Percentiles rank a stretch among this genome's conserved stretches.
phyloP scores from a whole-genome alignment of 306 rosid species.

The Begonia fuchsioides region DNA sequence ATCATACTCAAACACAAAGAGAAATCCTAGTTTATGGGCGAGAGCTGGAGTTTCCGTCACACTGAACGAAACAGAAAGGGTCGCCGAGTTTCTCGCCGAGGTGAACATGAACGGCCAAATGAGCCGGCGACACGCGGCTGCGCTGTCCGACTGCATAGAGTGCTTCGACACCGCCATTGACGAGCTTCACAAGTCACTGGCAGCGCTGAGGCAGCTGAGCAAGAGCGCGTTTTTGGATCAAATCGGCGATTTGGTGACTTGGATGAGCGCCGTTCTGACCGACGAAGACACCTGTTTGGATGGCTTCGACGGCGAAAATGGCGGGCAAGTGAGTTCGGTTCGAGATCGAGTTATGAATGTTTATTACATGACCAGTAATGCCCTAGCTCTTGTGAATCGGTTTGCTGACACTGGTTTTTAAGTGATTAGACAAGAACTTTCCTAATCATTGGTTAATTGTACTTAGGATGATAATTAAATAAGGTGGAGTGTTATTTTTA shows the following conservation, averaged over 20 bases:
- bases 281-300: slow-evolving; percentile 43
- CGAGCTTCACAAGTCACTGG: slow-evolving; percentile 44
- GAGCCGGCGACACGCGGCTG: slow-evolving; percentile 21
- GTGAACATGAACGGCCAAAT: slow-evolving; percentile 9
- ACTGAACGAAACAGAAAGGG: slow-evolving; percentile 25
- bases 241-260: slow-evolving; percentile 43
- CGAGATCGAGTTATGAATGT: slow-evolving; percentile 21
- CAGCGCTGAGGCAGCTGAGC: slow-evolving; percentile 38
- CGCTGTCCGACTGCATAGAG: slow-evolving; percentile 50
- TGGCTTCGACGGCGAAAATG: slow-evolving; percentile 29
- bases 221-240: slow-evolving; percentile 31
- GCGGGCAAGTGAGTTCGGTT: slow-evolving; percentile 15
- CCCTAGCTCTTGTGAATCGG: slow-evolving; percentile 50
- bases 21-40: slow-evolving; percentile 53
- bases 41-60: slow-evolving; percentile 56
- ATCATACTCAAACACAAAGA: slow-evolving; percentile 28
- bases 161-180: slow-evolving; percentile 27
- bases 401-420: slow-evolving; percentile 35
- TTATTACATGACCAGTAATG: slow-evolving; percentile 35
- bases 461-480: not conserved
- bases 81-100: slow-evolving; percentile 11
- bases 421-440: not conserved
- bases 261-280: slow-evolving; percentile 65
- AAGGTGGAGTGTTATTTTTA: not conserved
- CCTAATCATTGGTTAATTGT: too few species aligned